These are phyloP conservation scores for Gossypium trilobum DNA, from an alignment of 441 rosid species.

Conservation along the genomic window DNA sequence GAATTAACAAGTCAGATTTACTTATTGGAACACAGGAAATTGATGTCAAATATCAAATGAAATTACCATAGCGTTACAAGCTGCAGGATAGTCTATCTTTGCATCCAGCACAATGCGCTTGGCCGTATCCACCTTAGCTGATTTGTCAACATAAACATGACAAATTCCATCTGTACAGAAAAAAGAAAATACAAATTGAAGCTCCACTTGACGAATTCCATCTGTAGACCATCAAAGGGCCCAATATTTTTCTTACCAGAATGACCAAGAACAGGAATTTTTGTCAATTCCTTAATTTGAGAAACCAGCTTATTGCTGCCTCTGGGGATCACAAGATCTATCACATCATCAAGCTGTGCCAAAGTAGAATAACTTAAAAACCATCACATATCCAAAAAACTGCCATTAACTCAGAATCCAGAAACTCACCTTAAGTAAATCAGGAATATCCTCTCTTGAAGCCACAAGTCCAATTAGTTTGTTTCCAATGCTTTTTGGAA, in stretches of 20 bases:
- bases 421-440: conserved; percentile 30
- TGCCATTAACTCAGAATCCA: not conserved
- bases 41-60: not conserved
- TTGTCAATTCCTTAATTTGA: conserved; percentile 59
- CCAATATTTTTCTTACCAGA: conserved; percentile 42
- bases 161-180: conserved; percentile 59
- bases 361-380: conserved; percentile 10
- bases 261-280: conserved; percentile 79
- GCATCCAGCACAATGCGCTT: conserved; percentile 58
- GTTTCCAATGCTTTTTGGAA: conserved; percentile 25
- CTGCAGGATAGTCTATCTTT: conserved; percentile 70
- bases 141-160: conserved; percentile 62
- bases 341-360: conserved; percentile 66
- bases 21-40: not conserved
- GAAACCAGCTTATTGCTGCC: conserved; percentile 70
- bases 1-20: not conserved
- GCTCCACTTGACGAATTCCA: not conserved
- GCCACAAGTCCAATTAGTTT: conserved; percentile 35
- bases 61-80: conserved; percentile 56
- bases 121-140: conserved; percentile 56
- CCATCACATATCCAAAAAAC: not conserved
- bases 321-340: conserved; percentile 75
- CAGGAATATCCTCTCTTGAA: conserved; percentile 36
- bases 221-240: not conserved
- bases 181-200: conserved; percentile 4